Evolutionary conservation across 148 eudicot species (phyloP), one percentile per base, ranked within the genome.

Genomic region (Limonium bicolor): DNA sequence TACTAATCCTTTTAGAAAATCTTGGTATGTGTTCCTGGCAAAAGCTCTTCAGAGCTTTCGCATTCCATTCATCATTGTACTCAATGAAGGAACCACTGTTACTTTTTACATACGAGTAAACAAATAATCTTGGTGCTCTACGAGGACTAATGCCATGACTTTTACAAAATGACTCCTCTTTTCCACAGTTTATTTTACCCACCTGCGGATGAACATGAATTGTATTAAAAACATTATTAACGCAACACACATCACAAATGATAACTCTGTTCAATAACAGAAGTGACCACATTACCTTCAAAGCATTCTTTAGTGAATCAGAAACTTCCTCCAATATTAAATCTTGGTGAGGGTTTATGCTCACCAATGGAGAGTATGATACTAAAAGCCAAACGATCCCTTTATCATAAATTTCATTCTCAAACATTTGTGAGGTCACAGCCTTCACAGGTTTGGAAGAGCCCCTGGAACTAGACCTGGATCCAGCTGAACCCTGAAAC

Each of bases 381-480:
- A 80, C 53, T 53, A 88, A 60, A 65, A 88, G 79, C 92, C 94
- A 80, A 36, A 87, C 58, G 28, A 80, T 64, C 23, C 97, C 92
- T 47, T 69, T 74, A 41, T 69, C 74, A 47, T 50, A 45, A 54
- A 83, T 73, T 60, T 88, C 94, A 53, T 88, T 80, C 78, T 65
- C 72, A 31, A 69, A 88, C 13, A 59, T 20, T 30, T 72, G 68
- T 1, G 77, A 59, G 55, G 58, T 77, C 20, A 88, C 74, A 4
- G 67, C 49, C 20, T 45, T 68, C 31, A 70, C 30, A 31, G 58
- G 68, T 66, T 46, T 72, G 19, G 73, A 48, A 22, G 94, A 32
- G 33, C 38, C 48, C 53, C 59, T 63, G 58, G 62, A 38, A 7
- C 72, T 71, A 28, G 70, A 55, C 20, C 67, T 68, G 53, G 59